Conservation (phyloP, 2,329 filamentous ascomycete genomes). For the Gaeumannomyces tritici region DNA sequence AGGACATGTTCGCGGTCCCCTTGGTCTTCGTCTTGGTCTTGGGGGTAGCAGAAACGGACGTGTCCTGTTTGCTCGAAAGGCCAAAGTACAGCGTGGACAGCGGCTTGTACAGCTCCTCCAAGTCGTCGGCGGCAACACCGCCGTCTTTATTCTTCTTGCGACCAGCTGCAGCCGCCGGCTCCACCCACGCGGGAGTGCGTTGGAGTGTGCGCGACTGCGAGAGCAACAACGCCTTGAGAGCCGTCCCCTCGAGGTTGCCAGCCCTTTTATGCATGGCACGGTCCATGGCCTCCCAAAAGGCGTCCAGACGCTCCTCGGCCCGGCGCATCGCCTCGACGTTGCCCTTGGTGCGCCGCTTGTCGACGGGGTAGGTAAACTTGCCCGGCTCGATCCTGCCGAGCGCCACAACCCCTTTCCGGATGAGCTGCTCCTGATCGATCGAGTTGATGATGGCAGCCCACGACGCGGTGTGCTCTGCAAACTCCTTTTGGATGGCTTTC, state of each 20-base stretch:
- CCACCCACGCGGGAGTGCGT: neutral
- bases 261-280: neutral
- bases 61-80: neutral
- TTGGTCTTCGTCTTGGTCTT: neutral
- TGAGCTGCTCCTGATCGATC: neutral
- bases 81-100: neutral
- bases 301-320: constrained; percentile 38
- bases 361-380: constrained; percentile 31
- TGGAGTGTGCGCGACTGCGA: neutral
- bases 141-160: neutral
- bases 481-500: neutral
- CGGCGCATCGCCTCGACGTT: constrained; percentile 31
- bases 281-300: constrained; percentile 27
- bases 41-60: no score
- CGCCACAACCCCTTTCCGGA: neutral
- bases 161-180: neutral
- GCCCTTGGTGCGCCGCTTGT: constrained; percentile 34
- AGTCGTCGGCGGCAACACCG: neutral
- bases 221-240: neutral
- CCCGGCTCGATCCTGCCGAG: constrained; percentile 38
- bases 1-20: no score
- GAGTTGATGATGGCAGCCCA: neutral
- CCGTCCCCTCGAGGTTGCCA: neutral
- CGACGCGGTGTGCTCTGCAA: neutral
- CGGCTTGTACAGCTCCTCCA: neutral